phyloP scores from a whole-genome alignment of 108 stramenopile genomes.

The Fragilariopsis cylindrus region DNA sequence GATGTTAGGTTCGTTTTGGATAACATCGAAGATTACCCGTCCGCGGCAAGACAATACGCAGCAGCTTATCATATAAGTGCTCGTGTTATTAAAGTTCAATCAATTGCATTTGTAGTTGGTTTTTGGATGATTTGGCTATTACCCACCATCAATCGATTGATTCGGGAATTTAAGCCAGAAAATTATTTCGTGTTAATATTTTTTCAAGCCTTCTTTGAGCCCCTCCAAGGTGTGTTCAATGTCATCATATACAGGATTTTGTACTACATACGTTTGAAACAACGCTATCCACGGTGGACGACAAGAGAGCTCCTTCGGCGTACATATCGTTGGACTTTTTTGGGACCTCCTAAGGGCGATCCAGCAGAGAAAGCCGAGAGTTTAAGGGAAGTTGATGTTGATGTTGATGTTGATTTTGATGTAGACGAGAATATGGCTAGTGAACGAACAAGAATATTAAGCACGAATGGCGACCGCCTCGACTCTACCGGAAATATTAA shows the following conservation, averaged over 20 bases:
- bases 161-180: neutral
- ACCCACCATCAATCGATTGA: conserved; percentile 18
- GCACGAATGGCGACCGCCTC: too few species aligned
- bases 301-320: conserved; percentile 9
- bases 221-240: conserved; percentile 27
- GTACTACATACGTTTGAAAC: conserved; percentile 18
- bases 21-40: conserved; percentile 11
- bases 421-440: too few species aligned
- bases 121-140: conserved; percentile 15
- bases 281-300: conserved; percentile 13
- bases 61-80: conserved; percentile 13
- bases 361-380: neutral
- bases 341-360: neutral
- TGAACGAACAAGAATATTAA: too few species aligned
- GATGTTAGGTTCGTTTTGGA: conserved; percentile 12
- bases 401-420: too few species aligned
- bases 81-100: conserved; percentile 15
- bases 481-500: too few species aligned
- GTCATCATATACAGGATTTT: conserved; percentile 12
- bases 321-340: conserved; percentile 12
- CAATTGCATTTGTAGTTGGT: conserved; percentile 8
- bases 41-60: conserved; percentile 12
- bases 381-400: too few species aligned
- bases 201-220: conserved; percentile 12
- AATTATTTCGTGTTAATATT: neutral